A percentile compares a stretch with the other conserved stretches of the same genome.
These are phyloP conservation scores for Grifola frondosa DNA, from an alignment of 1,284 basidiomycete genomes.

Conservation along the genomic window DNA sequence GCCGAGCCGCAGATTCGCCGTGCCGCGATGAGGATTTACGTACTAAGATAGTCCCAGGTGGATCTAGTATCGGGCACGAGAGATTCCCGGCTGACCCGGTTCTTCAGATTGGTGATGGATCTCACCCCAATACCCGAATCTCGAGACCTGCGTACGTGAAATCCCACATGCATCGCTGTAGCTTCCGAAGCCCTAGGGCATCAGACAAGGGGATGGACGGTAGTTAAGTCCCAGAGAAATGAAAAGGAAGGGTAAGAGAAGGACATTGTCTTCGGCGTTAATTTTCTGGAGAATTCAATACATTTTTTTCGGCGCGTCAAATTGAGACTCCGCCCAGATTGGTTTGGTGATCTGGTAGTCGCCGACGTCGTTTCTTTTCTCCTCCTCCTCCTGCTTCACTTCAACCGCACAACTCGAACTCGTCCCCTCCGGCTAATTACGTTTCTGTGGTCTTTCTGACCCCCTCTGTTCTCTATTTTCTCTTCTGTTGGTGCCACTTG, in stretches of 20 bases:
- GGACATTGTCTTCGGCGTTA: conserved; percentile 15
- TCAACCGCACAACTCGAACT: too few relatives aligned
- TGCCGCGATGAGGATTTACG: conserved; percentile 30
- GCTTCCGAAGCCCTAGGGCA: neutral
- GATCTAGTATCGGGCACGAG: conserved; percentile 31
- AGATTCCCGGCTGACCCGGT: conserved; percentile 31
- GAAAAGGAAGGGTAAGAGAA: conserved; percentile 2
- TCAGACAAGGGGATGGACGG: neutral
- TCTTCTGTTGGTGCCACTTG: neutral
- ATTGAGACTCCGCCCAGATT: conserved; percentile 29
- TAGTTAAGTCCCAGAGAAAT: neutral
- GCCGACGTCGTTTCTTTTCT: conserved; percentile 24
- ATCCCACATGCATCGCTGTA: too few relatives aligned
- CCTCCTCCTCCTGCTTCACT: conserved; percentile 22
- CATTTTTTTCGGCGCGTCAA: conserved; percentile 22
- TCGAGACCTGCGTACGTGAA: conserved; percentile 9
- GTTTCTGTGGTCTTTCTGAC: conserved; percentile 8
- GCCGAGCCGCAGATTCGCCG: conserved; percentile 31
- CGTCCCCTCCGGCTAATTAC: too few relatives aligned
- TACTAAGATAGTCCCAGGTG: conserved; percentile 17
- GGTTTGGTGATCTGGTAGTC: conserved; percentile 27
- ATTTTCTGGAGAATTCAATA: conserved; percentile 17
- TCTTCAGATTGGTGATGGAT: conserved; percentile 33
- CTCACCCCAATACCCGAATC: conserved; percentile 20
- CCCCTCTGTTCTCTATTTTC: conserved; percentile 1